A percentile compares a stretch with the other conserved stretches of the same genome.
Evolutionary conservation across 2,329 filamentous ascomycete species (phyloP).

Genomic region (Botrytis squamosa): DNA sequence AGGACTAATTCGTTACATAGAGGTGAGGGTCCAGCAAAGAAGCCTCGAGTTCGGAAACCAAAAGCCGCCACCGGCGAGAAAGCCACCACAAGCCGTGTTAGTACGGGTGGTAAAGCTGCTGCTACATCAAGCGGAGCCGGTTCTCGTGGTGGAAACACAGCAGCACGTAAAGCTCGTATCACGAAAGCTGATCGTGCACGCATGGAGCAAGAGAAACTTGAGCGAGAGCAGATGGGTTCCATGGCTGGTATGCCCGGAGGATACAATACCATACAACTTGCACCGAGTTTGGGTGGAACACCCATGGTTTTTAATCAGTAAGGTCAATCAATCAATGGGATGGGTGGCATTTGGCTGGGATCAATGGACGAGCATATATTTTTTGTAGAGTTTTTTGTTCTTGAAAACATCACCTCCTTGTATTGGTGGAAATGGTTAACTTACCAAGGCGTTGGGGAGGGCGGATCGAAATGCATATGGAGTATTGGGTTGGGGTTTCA

Average conservation of each 20-base stretch:
- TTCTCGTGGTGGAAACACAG: slow-evolving; percentile 71
- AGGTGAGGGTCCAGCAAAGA: slow-evolving; percentile 70
- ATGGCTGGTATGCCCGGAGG: slow-evolving; percentile 34
- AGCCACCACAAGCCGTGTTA: slow-evolving; percentile 65
- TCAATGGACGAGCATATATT: background rate
- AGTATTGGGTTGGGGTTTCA: slow-evolving; percentile 7
- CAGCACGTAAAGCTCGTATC: slow-evolving; percentile 73
- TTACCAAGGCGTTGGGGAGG: slow-evolving; percentile 13
- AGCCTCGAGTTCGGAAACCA: slow-evolving; percentile 46
- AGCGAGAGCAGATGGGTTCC: slow-evolving; percentile 55
- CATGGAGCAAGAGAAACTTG: slow-evolving; percentile 77
- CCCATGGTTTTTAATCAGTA: slow-evolving; percentile 40
- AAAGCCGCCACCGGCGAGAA: slow-evolving; percentile 57
- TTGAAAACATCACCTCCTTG: slow-evolving; percentile 9
- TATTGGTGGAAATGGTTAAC: slow-evolving; percentile 3
- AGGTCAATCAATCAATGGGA: background rate
- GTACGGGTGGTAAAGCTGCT: slow-evolving; percentile 57
- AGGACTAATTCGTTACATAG: slow-evolving; percentile 48
- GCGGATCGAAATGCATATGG: slow-evolving; percentile 12
- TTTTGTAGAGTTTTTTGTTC: slow-evolving; percentile 15
- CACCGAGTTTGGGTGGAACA: slow-evolving; percentile 35
- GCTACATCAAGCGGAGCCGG: slow-evolving; percentile 49
- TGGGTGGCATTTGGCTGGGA: background rate
- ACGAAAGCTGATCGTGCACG: slow-evolving; percentile 83
- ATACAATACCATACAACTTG: slow-evolving; percentile 35